Percentiles rank a stretch among this genome's conserved stretches.
These are phyloP conservation scores for Metschnikowia sp. DNA, from an alignment of 805 yeast species.

Conservation along the genomic window DNA sequence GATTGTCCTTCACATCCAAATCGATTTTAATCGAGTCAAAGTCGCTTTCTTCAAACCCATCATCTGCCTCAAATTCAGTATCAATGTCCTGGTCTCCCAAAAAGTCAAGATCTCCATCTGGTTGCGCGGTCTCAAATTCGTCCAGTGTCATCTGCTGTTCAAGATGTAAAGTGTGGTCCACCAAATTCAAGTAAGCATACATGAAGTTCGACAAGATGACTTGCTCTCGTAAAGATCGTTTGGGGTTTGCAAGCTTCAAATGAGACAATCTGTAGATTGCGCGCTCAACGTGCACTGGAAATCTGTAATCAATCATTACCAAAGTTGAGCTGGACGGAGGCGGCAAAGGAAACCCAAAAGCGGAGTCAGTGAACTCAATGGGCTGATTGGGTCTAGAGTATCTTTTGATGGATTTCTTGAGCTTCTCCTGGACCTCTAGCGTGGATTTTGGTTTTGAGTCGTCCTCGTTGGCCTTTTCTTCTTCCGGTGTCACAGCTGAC, in stretches of 20 bases:
- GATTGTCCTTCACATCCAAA: constrained; percentile 14
- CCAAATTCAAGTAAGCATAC: constrained; percentile 94
- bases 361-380: constrained; percentile 61
- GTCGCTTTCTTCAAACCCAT: constrained; percentile 14
- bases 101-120: constrained; percentile 15
- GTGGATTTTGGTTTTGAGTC: constrained; percentile 31
- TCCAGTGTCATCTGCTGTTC: constrained; percentile 50
- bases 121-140: constrained; percentile 14
- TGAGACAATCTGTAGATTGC: constrained; percentile 93
- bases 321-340: constrained; percentile 74
- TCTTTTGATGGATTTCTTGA: constrained; percentile 40
- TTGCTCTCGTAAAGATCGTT: constrained; percentile 86
- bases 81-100: constrained; percentile 18
- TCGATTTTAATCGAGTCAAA: constrained; percentile 18
- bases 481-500: background rate
- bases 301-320: constrained; percentile 78
- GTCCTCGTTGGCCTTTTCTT: constrained; percentile 7
- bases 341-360: constrained; percentile 85
- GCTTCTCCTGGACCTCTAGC: constrained; percentile 41
- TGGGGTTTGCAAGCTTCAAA: constrained; percentile 89
- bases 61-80: constrained; percentile 19
- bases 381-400: constrained; percentile 45
- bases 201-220: constrained; percentile 91
- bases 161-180: constrained; percentile 82
- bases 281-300: constrained; percentile 93